Base-by-base conservation (phyloP, 192 early-diverging fungal genomes). In the Blastocladiella britannica region DNA sequence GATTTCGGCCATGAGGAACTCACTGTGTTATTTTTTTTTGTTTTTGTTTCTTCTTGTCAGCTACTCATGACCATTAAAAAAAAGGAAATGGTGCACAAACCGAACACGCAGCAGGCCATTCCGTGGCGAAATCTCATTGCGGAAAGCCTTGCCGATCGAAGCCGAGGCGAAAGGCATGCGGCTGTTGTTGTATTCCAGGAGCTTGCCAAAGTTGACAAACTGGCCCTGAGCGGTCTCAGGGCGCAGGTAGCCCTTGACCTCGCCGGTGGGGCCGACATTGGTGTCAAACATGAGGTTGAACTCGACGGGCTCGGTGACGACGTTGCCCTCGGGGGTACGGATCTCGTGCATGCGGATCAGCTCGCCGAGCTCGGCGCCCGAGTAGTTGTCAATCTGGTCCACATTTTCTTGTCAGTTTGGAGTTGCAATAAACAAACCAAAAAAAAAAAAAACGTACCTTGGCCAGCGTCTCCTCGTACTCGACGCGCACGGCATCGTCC, bases 171-270 rank as follows among this genome's bases (percentile, higher is more conserved):
- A 99, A n/a, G 95, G 95, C 84, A 99, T 90, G 61, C 86, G 84
- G 55, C 87, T 85, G 70, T 88, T 93, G 78, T 99, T 99, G 74
- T 86, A 93, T 65, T 99, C 95, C 53, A 96, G 78, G 47, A 99
- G 77, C 23, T 80, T 76, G 73, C 91, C 88, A 64, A 99, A 99
- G 79, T 96, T 96, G 58, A 99, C 70, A 68, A 99, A 99, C 70
- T 99, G 95, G 64, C 95, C 95, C 75, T 99, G 95, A 28, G 95
- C 93, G n/a, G 95, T 99, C 72, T 99, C 95, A 47, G 95, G 95
- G 25, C 95, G 83, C 60, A 99, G 77, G 70, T 82, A 97, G 57
- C 90, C 89, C 72, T 89, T 87, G 63, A 89, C 71, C 28, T 91
- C 79, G 55, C 95, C 95, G 43, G 93, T 93, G 55, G 95, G 95